These are phyloP conservation scores for Capsicum chinense DNA, from an alignment of 257 asterid species.

Conservation along the genomic window DNA sequence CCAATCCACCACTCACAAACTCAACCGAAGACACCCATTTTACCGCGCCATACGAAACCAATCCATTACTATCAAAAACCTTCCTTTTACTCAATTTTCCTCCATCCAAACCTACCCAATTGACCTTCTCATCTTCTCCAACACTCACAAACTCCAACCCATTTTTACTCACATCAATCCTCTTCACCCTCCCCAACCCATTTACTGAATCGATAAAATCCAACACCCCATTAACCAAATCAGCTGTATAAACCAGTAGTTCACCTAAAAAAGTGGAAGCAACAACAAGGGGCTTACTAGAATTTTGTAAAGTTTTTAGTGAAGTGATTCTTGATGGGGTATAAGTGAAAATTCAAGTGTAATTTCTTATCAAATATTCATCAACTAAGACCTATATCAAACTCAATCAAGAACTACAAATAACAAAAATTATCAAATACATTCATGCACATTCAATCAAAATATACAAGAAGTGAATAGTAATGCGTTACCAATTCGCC, in stretches of 20 bases:
- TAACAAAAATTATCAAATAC: background rate
- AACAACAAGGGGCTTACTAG: too few species aligned
- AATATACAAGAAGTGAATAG: background rate
- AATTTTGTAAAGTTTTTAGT: conserved; percentile 42
- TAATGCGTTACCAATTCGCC: conserved; percentile 63
- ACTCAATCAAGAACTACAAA: background rate
- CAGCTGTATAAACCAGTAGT: too few species aligned
- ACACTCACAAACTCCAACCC: conserved; percentile 77
- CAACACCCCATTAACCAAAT: too few species aligned
- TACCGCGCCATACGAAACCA: conserved; percentile 72
- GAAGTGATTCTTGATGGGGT: conserved; percentile 63
- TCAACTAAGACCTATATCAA: background rate
- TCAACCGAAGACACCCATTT: conserved; percentile 91
- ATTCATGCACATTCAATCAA: background rate
- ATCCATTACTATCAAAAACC: conserved; percentile 65
- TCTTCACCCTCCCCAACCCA: conserved; percentile 45
- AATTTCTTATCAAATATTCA: conserved; percentile 3
- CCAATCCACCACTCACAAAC: conserved; percentile 87
- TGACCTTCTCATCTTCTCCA: conserved; percentile 86
- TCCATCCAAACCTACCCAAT: conserved; percentile 49
- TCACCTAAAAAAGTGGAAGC: too few species aligned
- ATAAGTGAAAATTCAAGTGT: conserved; percentile 44
- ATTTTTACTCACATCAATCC: conserved; percentile 69
- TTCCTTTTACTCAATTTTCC: conserved; percentile 49
- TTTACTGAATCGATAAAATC: conserved; percentile 43